Base-by-base conservation (phyloP, 352 stramenopile species). In the Phytophthora tentaculata region DNA sequence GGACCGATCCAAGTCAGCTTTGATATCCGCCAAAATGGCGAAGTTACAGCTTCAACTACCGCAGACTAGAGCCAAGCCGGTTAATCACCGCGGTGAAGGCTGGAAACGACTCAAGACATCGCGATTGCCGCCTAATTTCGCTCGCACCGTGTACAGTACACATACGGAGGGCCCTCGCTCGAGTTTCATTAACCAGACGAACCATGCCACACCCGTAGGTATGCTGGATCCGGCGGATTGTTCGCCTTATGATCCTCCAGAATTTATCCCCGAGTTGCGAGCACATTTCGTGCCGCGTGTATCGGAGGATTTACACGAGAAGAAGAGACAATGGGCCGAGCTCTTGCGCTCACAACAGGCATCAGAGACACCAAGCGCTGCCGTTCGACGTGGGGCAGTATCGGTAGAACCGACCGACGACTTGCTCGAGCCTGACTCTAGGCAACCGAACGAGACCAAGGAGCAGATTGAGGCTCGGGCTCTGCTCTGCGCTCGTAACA, bases 61-160 rank as follows among this genome's bases (percentile, higher is more conserved):
- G 22, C 56, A 48, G 6, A 23, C 22, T 14, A 43, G 24, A 26
- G 35, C 60, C 43, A 39, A 71, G 37, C 14, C 73, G 56, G 13
- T 37, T 3, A 71, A 59, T 0, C 66, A 56, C 7, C 82, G 71
- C 2, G 84, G 84, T 5, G 79, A 91, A 64, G 86, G 84, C 55
- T 94, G 84, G 86, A 92, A 92, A 61, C 83, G 86, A 1, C 75
- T 94, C 2, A 88, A 90, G 60, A 69, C 66, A 0, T 79, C 79
- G 5, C 76, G 76, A 2, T 51, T 94, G 45, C 83, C 86, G 0
- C 70, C 61, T 8, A 81, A 81, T 56, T 94, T 94, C 57, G 86
- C 81, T 45, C 76, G 81, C 10, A 80, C 49, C 19, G 84, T 91
- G 58, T 92, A 92, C 45, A 57, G 45, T 6, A 47, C 74, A 13